Conservation (phyloP, 139 green algal species). For the Deuterostichococcus epilithicus region DNA sequence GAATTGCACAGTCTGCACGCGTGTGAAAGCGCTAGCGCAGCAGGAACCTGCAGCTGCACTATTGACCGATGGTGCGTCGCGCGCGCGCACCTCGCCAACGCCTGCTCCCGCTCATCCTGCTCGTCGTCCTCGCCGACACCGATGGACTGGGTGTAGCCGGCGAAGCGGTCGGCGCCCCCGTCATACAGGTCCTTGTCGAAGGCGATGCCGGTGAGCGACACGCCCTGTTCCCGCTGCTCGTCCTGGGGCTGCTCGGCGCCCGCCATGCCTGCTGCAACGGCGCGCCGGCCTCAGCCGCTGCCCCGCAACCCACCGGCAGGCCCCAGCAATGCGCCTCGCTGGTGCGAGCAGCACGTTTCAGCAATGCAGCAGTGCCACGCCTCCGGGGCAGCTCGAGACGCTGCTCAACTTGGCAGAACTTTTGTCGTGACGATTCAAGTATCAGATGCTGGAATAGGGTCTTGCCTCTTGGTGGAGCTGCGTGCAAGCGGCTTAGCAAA, state of each 20-base stretch:
- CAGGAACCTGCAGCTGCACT: background rate
- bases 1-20: background rate
- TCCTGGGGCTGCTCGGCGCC: background rate
- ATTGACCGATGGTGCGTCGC: background rate
- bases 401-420: too few species aligned
- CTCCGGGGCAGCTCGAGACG: too few species aligned
- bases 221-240: constrained; percentile 17
- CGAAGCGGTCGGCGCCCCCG: constrained; percentile 3
- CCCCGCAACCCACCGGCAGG: too few species aligned
- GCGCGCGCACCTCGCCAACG: constrained; percentile 28
- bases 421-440: too few species aligned
- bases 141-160: constrained; percentile 24
- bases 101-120: constrained; percentile 43
- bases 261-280: background rate
- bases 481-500: too few species aligned
- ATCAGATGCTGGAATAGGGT: too few species aligned
- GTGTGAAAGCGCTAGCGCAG: background rate
- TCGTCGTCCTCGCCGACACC: constrained; percentile 46
- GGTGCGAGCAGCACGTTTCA: background rate
- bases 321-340: background rate
- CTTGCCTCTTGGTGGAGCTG: too few species aligned
- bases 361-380: too few species aligned
- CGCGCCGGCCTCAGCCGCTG: too few species aligned
- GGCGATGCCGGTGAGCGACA: constrained; percentile 11
- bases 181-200: constrained; percentile 42